These are phyloP conservation scores for Candida sp. DNA, from an alignment of 1,139 yeast genomes.

Conservation along the genomic window DNA sequence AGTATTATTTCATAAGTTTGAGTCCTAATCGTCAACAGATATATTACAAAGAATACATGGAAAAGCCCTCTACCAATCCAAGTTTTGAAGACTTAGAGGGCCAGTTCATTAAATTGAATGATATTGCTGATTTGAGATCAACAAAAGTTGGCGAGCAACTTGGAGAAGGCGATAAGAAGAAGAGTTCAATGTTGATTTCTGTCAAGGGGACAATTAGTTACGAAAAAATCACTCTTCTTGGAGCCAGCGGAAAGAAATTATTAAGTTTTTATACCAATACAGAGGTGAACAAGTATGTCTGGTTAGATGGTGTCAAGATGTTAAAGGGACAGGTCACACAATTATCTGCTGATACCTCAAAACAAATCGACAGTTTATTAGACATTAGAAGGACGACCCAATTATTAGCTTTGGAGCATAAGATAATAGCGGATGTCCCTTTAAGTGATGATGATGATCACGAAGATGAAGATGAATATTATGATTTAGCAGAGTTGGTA, in stretches of 20 bases:
- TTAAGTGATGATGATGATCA: conserved; percentile 14
- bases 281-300: conserved; percentile 63
- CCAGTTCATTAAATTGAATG: conserved; percentile 24
- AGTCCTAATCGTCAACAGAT: conserved; percentile 71
- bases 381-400: conserved; percentile 67
- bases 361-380: conserved; percentile 54
- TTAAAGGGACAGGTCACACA: conserved; percentile 36
- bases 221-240: conserved; percentile 50
- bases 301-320: conserved; percentile 80
- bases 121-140: conserved; percentile 40
- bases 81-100: conserved; percentile 52
- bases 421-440: conserved; percentile 7
- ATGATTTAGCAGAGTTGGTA: conserved; percentile 41
- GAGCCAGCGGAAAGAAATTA: conserved; percentile 35
- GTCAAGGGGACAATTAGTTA: conserved; percentile 53
- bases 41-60: conserved; percentile 57
- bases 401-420: conserved; percentile 50
- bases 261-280: conserved; percentile 70
- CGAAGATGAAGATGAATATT: conserved; percentile 37
- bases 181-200: conserved; percentile 41
- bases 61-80: conserved; percentile 48
- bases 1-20: conserved; percentile 55
- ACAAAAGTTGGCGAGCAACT: conserved; percentile 40
- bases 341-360: conserved; percentile 56
- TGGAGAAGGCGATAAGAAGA: conserved; percentile 36